Base-by-base conservation (phyloP, 1,139 yeast genomes). In the Sugiyamaella pinicola region DNA sequence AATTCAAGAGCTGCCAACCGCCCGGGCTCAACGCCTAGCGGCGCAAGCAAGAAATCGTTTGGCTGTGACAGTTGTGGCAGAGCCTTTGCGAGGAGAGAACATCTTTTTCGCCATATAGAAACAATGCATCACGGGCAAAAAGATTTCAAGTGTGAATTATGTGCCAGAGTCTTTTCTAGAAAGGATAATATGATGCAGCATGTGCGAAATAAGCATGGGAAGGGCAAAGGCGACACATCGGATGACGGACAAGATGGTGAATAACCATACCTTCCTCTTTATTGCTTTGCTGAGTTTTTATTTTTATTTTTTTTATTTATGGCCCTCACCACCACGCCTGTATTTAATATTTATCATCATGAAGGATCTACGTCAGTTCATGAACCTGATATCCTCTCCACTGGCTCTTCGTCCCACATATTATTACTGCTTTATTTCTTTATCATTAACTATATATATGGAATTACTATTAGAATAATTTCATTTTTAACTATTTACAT, bases 101-200 rank as follows among this genome's bases (percentile, higher is more conserved):
- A 63, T 42, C 53, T 62, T 41, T 61, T 52, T 47, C 51, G 66
- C 4, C 66, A 63, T 44, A 55, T 63, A n/a, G 65, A 62, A 42
- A 62, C 66, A 1, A 63, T 62, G 56, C 66, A 63, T 50, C 61
- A 61, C 49, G 63, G 62, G 37, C 65, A 61, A 28, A 63, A 63
- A 54, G 61, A 63, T 44, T 63, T 56, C 53, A 59, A 61, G 39
- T 63, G 66, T 54, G 52, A 55, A 18, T 51, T 60, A 12, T 63
- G 66, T 47, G 44, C 52, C 22, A 54, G 66, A 21, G 65, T 62
- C 33, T 63, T 63, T 34, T 61, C 64, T 8, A 46, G 66, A 13
- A 63, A 62, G 44, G 66, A 63, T 49, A 63, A 63, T 33, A 62
- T 63, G 66, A 62, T 63, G 66, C 66, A 63, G 49, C 66, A 63